Base-by-base conservation (phyloP, 495 filamentous ascomycete species). In the Ascobolus immersus region DNA sequence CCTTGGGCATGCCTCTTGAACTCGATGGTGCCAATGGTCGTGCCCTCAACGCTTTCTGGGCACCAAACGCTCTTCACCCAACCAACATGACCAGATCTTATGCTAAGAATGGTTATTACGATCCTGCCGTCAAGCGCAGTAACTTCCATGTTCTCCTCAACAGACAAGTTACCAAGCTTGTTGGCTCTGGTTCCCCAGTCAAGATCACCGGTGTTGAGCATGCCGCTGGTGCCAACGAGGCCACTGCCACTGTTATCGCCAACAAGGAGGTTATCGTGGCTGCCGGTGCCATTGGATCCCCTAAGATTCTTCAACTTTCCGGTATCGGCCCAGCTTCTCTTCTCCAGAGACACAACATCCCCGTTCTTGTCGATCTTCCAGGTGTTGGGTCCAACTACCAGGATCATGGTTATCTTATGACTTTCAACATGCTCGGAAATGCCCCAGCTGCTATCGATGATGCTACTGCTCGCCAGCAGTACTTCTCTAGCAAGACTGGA, bases 311-410 rank as follows among this genome's bases (percentile, higher is more conserved):
- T 5, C 49, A 61, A 6, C 38, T 62, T 24, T 55, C 56, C 21
- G 60, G 60, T 28, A 48, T 64, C 23, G 60, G 59, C 2, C 55
- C 55, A 0, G 53, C 48, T 33, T 41, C 48, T 17, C 50, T 59
- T 3, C 42, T 64, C 6, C 32, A 44, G 10, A 21, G 29, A 6
- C 46, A 55, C 6, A 53, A 52, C 5, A 55, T 64, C 38, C 39
- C 50, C 2, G 40, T 54, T 5, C 38, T 58, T 5, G 49, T 52
- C 22, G 56, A 64, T 38, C 52, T 64, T 15, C 58, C 61, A 21
- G 56, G 60, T 18, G 60, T 64, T 9, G 61, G 61, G 7, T 50
- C 55, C 18, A 60, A 64, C 33, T 47, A 62, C 13, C 59, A 64
- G 32, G 61, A 62, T 31, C 59, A 62, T 36, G 33, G 55, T 31